Base-by-base conservation (phyloP, 2,329 filamentous ascomycete species). In the Cladophialophora carrionii region DNA sequence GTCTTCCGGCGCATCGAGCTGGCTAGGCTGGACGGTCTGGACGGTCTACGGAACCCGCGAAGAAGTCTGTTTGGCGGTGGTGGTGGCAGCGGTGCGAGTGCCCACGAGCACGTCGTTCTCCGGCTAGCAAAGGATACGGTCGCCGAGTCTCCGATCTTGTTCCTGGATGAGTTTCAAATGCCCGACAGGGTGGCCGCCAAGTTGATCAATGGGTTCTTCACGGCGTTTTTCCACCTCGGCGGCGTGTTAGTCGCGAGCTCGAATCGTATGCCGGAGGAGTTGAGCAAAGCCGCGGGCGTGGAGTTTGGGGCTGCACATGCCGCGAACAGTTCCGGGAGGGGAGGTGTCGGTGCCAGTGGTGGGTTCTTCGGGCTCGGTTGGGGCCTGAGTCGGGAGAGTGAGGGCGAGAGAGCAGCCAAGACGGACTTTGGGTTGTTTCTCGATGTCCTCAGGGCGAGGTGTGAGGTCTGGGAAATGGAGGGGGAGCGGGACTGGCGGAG, bases 391-490 rank as follows among this genome's bases (percentile, higher is more conserved):
- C 70, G 74, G 31, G 52, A 54, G 14, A 79, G 75, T 63, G 81
- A 84, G 6, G 83, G 84, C 55, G 74, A 88, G 48, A 87, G 84
- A 71, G 83, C 85, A 1, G 79, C 84, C 46, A 84, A 85, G 53
- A 89, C 88, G 61, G 90, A 94, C 73, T 94, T 93, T 79, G 85
- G 88, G 1, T 83, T 83, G 2, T 94, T 95, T 68, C 78, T 94
- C 9, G 88, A 92, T 51, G 87, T 94, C 0, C 75, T 94, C 41
- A 90, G 89, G 73, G 88, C 89, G 9, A 82, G 90, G 61, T 94
- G 91, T 73, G 90, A 94, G 71, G 87, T 93, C 57, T 93, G 90
- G 89, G 88, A 93, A 74, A 92, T 94, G 85, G 89, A 91, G 70
- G 88, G 90, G 1, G 84, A 84, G 1, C 85, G 81, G 62, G 91